These are phyloP conservation scores for Panaeolus cyanescens DNA, from an alignment of 768 basidiomycete species.

Conservation along the genomic window DNA sequence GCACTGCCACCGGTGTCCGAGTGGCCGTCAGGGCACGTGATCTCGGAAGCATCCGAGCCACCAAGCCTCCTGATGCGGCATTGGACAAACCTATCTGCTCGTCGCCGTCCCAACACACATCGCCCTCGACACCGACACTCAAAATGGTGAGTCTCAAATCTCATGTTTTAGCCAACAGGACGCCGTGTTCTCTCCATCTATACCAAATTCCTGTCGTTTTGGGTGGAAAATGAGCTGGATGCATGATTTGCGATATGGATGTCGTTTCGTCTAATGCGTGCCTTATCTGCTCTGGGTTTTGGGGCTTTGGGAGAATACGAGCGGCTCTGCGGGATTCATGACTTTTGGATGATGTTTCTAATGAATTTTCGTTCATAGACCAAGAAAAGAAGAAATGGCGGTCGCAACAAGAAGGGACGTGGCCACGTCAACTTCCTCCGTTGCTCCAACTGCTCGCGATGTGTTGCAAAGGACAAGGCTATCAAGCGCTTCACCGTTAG, in stretches of 20 bases:
- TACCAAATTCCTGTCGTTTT: constrained; percentile 24
- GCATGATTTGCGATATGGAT: constrained; percentile 33
- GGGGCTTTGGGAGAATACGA: neutral
- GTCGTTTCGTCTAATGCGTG: constrained; percentile 19
- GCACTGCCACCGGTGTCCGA: neutral
- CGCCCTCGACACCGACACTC: constrained; percentile 36
- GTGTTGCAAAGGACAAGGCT: constrained; percentile 98
- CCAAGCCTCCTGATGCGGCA: constrained; percentile 8
- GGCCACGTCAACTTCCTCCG: constrained; percentile 94
- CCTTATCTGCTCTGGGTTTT: neutral
- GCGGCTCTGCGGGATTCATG: neutral
- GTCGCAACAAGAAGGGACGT: constrained; percentile 99
- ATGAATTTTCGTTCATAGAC: constrained; percentile 56
- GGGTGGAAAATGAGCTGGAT: constrained; percentile 36
- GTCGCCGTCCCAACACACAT: constrained; percentile 34
- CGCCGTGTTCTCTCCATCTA: constrained; percentile 6
- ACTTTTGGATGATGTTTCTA: constrained; percentile 13
- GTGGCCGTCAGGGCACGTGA: constrained; percentile 21
- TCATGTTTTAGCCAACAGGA: neutral
- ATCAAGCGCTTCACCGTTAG: constrained; percentile 99
- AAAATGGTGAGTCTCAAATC: constrained; percentile 41
- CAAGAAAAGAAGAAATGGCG: constrained; percentile 99
- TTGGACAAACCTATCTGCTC: constrained; percentile 20
- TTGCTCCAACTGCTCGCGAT: constrained; percentile 99
- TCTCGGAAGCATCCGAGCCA: constrained; percentile 30